Base-by-base conservation (phyloP, 2,329 filamentous ascomycete species). In the Celoporthe dispersa region DNA sequence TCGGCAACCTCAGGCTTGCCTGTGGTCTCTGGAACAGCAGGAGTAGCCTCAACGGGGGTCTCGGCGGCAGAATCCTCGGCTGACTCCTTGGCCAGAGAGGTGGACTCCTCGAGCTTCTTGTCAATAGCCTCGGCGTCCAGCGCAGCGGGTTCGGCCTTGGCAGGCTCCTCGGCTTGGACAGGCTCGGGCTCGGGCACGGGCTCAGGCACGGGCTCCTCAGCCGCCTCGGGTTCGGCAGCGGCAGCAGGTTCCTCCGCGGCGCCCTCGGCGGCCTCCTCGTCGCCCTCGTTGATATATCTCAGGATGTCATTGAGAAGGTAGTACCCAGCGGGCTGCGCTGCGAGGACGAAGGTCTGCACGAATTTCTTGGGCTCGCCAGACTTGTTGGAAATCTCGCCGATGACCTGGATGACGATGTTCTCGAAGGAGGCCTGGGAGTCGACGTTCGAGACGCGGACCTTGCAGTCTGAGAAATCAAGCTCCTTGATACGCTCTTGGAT, bases 221-320 rank as follows among this genome's bases (percentile, higher is more conserved):
- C 80, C 4, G 74, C 73, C 66, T 80, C 78, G 37, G 75, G 73
- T 62, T 72, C 53, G 14, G 79, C 74, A 33, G 75, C 71, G 33
- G 79, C 73, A 35, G 75, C 74, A 65, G 75, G 71, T 61, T 76
- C 77, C 12, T 75, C 74, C 25, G 31, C 64, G 14, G 75, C 68
- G 67, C 74, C 74, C 63, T 89, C 86, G 62, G 84, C 82, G 75
- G 89, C 82, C 72, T 91, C 90, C 71, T 93, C 93, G 72, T 98
- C 94, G 57, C 87, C 87, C 76, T 95, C 92, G 74, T 91, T 90
- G 74, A 99, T 90, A 82, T 97, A 98, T 76, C 96, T 89, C 85
- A 98, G 94, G 80, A 99, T 97, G 79, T 99, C 96, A 82, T 99
- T 99, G 76, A 99, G 88, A 44, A 99, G 95, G 77, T 97, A 99